These are phyloP conservation scores for Theobroma cacao DNA, from an alignment of 345 rosid species.

Conservation along the genomic window DNA sequence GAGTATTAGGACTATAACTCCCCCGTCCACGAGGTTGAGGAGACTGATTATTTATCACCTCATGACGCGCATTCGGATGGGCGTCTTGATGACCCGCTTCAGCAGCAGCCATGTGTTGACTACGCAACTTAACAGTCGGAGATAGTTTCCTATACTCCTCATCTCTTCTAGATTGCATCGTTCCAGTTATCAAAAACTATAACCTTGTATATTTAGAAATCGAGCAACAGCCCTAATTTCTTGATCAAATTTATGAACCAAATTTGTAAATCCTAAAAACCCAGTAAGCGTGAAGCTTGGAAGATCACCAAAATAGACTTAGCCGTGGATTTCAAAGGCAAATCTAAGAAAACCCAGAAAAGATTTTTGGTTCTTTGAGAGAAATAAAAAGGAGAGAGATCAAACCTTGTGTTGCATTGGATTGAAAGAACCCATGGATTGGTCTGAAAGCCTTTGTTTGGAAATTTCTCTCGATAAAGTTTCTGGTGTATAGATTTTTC, in stretches of 20 bases:
- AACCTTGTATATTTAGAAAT: not conserved
- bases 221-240: not conserved
- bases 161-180: conserved; percentile 50
- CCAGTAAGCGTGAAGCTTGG: not conserved
- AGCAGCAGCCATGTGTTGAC: conserved; percentile 21
- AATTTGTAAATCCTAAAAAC: conserved; percentile 5
- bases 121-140: conserved; percentile 28
- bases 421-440: conserved; percentile 16
- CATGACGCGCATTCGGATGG: conserved; percentile 16
- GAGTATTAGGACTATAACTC: conserved; percentile 42
- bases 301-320: not conserved
- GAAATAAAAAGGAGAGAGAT: not conserved
- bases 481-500: not conserved
- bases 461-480: not conserved
- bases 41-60: conserved; percentile 1
- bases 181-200: conserved; percentile 12
- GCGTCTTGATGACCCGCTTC: conserved; percentile 23
- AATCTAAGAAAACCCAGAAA: conserved; percentile 18
- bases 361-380: conserved; percentile 7
- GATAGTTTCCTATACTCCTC: conserved; percentile 28
- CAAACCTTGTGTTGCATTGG: conserved; percentile 22
- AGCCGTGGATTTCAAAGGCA: conserved; percentile 2
- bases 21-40: conserved; percentile 17
- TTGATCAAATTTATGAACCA: conserved; percentile 3
- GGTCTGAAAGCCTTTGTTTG: not conserved